Evolutionary conservation across 331 rosid genomes (phyloP).

Genomic region (Acacia pycnantha): DNA sequence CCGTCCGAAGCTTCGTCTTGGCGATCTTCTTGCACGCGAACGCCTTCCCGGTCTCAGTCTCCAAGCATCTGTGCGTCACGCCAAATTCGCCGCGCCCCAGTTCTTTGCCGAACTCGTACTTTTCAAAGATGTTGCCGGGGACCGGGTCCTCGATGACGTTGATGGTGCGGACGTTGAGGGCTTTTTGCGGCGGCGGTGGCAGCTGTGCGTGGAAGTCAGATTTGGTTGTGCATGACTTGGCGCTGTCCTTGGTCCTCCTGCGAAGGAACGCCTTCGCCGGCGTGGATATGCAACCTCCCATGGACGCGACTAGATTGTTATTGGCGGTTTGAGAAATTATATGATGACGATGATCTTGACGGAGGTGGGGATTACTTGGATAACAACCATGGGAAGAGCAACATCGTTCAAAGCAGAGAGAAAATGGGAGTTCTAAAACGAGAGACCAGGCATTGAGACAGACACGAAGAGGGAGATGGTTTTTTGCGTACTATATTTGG

Average conservation of each 20-base stretch:
- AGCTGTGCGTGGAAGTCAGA: neutral
- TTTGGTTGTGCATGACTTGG: conserved; percentile 2
- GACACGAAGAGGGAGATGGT: neutral
- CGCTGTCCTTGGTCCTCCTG: conserved; percentile 20
- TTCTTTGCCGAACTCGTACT: conserved; percentile 61
- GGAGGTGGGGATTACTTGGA: conserved; percentile 16
- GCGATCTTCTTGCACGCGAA: conserved; percentile 81
- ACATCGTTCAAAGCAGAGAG: conserved; percentile 2
- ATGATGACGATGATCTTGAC: neutral
- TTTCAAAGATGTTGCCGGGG: conserved; percentile 37
- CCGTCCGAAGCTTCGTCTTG: conserved; percentile 74
- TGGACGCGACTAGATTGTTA: conserved; percentile 32
- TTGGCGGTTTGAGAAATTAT: neutral
- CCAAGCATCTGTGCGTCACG: conserved; percentile 56
- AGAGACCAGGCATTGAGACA: neutral
- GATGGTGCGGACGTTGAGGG: neutral
- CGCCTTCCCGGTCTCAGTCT: conserved; percentile 38
- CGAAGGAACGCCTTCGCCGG: conserved; percentile 28
- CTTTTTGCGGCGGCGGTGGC: neutral
- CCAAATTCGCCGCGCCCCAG: conserved; percentile 91
- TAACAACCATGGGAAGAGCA: conserved; percentile 55
- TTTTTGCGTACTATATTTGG: conserved; percentile 45
- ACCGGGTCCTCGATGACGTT: conserved; percentile 42
- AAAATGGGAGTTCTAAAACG: conserved; percentile 18
- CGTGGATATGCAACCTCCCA: conserved; percentile 76